phyloP scores from a whole-genome alignment of 306 rosid species.

The Lathyrus tuberosus region DNA sequence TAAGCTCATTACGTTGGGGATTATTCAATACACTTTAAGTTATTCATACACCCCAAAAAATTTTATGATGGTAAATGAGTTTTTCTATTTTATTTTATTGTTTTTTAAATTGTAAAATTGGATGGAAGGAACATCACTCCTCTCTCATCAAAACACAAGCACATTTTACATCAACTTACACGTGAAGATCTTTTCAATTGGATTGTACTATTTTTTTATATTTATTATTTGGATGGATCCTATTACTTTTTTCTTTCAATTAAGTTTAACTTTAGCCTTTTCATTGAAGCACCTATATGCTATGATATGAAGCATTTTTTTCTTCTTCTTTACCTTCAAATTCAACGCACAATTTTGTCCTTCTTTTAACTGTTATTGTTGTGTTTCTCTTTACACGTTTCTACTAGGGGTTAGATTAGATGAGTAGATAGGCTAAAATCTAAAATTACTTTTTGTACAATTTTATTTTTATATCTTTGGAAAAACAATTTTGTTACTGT shows the following conservation, averaged over 20 bases:
- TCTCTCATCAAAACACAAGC: conserved; percentile 50
- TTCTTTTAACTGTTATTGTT: conserved; percentile 13
- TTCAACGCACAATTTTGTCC: conserved; percentile 17
- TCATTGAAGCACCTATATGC: not conserved
- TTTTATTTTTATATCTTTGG: too few relatives aligned
- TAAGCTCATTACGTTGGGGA: too few relatives aligned
- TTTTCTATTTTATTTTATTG: too few relatives aligned
- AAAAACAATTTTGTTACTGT: too few relatives aligned
- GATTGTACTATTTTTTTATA: conserved; percentile 14
- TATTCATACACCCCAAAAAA: too few relatives aligned
- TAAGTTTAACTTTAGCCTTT: conserved; percentile 43
- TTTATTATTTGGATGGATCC: conserved; percentile 13
- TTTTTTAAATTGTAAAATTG: too few relatives aligned
- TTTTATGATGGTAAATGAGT: too few relatives aligned
- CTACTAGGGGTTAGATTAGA: not conserved
- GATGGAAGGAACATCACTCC: conserved; percentile 52
- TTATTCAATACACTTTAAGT: too few relatives aligned
- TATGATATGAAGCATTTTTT: not conserved
- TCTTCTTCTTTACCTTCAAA: conserved; percentile 2
- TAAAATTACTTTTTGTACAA: too few relatives aligned
- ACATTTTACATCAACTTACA: conserved; percentile 65
- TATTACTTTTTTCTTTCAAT: not conserved
- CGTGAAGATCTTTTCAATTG: conserved; percentile 44
- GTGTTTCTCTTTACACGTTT: not conserved
- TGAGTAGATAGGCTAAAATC: not conserved